phyloP scores from a whole-genome alignment of 2,329 filamentous ascomycete species.

The Neofusicoccum sp. region DNA sequence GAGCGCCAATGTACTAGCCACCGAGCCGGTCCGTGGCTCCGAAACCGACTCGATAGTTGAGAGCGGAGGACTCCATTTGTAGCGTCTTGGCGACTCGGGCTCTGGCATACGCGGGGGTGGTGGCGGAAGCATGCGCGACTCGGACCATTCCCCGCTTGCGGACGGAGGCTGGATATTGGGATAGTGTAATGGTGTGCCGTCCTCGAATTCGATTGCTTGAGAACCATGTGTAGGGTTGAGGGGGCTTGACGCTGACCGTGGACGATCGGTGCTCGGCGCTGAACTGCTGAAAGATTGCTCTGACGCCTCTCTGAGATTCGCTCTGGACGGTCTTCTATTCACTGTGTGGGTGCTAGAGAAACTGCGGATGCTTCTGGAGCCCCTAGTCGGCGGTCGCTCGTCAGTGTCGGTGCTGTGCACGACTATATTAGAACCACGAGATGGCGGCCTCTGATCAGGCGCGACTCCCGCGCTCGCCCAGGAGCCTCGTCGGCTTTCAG shows the following conservation, averaged over 20 bases:
- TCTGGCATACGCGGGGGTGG: conserved; percentile 41
- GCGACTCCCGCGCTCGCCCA: conserved; percentile 24
- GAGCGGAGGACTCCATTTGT: conserved; percentile 41
- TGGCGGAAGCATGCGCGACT: conserved; percentile 33
- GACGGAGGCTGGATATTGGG: conserved; percentile 37
- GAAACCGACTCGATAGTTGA: conserved; percentile 28
- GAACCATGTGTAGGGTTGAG: conserved; percentile 18
- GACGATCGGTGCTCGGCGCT: conserved; percentile 29
- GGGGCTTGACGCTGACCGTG: conserved; percentile 19
- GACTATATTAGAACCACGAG: conserved; percentile 1
- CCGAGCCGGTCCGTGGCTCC: conserved; percentile 12
- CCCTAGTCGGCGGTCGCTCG: conserved; percentile 8
- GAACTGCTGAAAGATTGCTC: conserved; percentile 30
- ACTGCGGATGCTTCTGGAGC: conserved; percentile 35
- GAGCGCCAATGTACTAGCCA: conserved; percentile 14
- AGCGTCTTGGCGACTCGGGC: conserved; percentile 28
- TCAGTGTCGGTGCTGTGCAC: neutral
- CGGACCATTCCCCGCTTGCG: conserved; percentile 35
- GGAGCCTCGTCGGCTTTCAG: conserved; percentile 1
- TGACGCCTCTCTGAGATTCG: conserved; percentile 19
- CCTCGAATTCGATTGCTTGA: conserved; percentile 33
- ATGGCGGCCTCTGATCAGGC: conserved; percentile 26
- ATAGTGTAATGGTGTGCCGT: conserved; percentile 35
- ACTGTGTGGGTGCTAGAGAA: neutral
- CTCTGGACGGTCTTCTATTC: neutral